A percentile compares a stretch with the other conserved stretches of the same genome.
phyloP scores from a whole-genome alignment of 345 rosid genomes.

The Hypericum perforatum region DNA sequence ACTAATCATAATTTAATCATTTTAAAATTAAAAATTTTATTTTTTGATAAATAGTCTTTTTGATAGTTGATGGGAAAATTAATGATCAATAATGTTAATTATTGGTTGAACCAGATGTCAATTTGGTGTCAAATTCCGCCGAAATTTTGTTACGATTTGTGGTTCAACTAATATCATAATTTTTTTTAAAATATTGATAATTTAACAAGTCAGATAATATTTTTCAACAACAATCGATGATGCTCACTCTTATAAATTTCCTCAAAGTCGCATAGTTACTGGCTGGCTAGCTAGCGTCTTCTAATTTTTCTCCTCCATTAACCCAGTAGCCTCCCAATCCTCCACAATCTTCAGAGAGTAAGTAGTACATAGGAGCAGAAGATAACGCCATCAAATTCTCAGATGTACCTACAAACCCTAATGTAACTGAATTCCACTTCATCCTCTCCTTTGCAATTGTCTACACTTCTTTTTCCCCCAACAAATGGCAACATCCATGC shows the following conservation, averaged over 20 bases:
- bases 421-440: slow-evolving; percentile 32
- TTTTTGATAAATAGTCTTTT: no score
- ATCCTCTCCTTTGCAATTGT: slow-evolving; percentile 45
- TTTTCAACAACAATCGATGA: no score
- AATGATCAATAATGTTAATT: no score
- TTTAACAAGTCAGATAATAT: no score
- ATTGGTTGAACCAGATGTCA: no score
- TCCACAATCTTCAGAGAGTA: slow-evolving; percentile 40
- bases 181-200: no score
- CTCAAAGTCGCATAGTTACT: not conserved
- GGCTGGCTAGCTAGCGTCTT: slow-evolving; percentile 9
- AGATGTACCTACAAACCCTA: slow-evolving; percentile 32
- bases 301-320: slow-evolving; percentile 15
- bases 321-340: slow-evolving; percentile 10
- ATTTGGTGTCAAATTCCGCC: no score
- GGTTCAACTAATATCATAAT: no score
- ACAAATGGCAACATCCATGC: slow-evolving; percentile 38
- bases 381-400: slow-evolving; percentile 27
- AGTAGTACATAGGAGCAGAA: slow-evolving; percentile 54
- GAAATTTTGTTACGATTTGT: no score
- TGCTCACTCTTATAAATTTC: not conserved
- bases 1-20: no score
- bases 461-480: slow-evolving; percentile 29
- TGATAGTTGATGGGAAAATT: no score
- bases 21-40: no score